These are phyloP conservation scores for Rhizopus stolonifer DNA, from an alignment of 371 early-diverging fungal genomes.

Conservation along the genomic window DNA sequence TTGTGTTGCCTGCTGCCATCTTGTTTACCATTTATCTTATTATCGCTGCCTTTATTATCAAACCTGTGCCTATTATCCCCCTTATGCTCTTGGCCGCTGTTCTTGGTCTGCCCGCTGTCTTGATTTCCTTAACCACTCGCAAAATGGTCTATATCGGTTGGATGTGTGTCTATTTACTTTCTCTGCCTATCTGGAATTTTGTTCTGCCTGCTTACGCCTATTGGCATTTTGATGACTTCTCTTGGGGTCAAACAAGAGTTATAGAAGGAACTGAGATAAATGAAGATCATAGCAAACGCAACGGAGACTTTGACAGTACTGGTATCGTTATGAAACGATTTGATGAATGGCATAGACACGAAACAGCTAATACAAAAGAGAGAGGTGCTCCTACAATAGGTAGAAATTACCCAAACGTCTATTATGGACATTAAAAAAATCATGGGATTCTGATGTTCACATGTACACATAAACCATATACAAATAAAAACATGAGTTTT, in stretches of 20 bases:
- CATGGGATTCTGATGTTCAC: not conserved
- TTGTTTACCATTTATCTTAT: slow-evolving; percentile 64
- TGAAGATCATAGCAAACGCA: slow-evolving; percentile 70
- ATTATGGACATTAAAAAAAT: not conserved
- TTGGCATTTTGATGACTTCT: slow-evolving; percentile 99
- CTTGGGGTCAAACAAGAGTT: slow-evolving; percentile 96
- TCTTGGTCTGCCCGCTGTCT: slow-evolving; percentile 82
- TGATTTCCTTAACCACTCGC: slow-evolving; percentile 89
- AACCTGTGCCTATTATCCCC: slow-evolving; percentile 64
- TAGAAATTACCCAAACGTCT: not conserved
- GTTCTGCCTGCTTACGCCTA: slow-evolving; percentile 95
- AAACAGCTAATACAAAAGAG: not conserved
- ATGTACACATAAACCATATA: not conserved
- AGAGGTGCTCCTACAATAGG: not conserved
- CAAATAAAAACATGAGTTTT: too few relatives aligned
- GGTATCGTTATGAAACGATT: slow-evolving; percentile 49
- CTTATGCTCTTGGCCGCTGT: slow-evolving; percentile 70
- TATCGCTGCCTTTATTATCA: slow-evolving; percentile 47
- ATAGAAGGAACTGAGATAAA: slow-evolving; percentile 65
- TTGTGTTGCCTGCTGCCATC: slow-evolving; percentile 85
- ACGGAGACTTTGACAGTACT: slow-evolving; percentile 75
- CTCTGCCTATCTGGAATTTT: slow-evolving; percentile 97
- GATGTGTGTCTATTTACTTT: slow-evolving; percentile 93
- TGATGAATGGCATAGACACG: not conserved
- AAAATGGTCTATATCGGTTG: slow-evolving; percentile 92